phyloP scores from a whole-genome alignment of 345 rosid genomes.

The Odontarrhena argentea region DNA sequence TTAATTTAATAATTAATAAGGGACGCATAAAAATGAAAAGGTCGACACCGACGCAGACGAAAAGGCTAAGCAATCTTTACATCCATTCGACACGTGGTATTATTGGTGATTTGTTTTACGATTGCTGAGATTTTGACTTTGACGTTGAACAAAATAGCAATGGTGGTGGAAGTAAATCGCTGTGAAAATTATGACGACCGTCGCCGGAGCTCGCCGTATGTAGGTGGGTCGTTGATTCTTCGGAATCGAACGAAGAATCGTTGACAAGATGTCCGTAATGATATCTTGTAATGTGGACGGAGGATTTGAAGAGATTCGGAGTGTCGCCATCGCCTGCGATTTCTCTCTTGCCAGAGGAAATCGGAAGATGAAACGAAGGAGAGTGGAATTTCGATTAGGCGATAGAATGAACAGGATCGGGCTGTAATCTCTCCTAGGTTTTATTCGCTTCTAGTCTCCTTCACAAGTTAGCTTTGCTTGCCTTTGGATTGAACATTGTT shows the following conservation, averaged over 20 bases:
- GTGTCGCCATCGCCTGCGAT: too few relatives aligned
- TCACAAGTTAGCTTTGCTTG: too few relatives aligned
- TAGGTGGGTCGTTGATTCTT: too few relatives aligned
- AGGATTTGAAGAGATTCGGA: background rate
- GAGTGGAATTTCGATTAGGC: too few relatives aligned
- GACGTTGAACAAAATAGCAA: background rate
- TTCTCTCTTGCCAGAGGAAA: too few relatives aligned
- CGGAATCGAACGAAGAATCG: too few relatives aligned
- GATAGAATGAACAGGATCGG: too few relatives aligned
- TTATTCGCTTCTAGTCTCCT: too few relatives aligned
- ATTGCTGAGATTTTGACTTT: background rate
- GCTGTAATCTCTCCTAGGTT: too few relatives aligned
- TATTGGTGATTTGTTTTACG: background rate
- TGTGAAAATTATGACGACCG: background rate
- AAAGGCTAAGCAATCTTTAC: background rate
- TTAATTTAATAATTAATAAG: constrained; percentile 1
- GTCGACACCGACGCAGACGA: constrained; percentile 17
- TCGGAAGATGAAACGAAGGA: too few relatives aligned
- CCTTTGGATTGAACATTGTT: too few relatives aligned
- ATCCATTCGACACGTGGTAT: constrained; percentile 23
- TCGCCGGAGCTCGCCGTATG: background rate
- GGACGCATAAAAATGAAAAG: background rate
- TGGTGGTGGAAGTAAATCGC: background rate
- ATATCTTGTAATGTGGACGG: background rate
- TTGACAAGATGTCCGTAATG: too few relatives aligned